Percentiles rank a stretch among this genome's conserved stretches.
Evolutionary conservation across 2,329 filamentous ascomycete genomes (phyloP).

Genomic region (Didymella glomerata): DNA sequence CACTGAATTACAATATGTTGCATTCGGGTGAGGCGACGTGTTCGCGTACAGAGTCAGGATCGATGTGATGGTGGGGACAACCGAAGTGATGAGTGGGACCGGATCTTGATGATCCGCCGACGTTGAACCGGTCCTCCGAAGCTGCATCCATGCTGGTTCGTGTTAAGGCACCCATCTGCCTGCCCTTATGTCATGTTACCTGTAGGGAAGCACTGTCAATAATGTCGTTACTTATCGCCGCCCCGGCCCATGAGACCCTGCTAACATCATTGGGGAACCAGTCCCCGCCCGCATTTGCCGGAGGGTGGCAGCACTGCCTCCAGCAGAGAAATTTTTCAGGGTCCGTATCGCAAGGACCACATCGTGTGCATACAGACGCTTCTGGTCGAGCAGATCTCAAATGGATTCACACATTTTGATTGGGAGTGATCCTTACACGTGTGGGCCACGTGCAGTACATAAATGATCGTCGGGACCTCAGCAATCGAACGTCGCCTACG

Average conservation of each 20-base stretch:
- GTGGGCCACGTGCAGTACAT: conserved; percentile 16
- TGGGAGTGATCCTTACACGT: conserved; percentile 7
- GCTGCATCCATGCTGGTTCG: conserved; percentile 2
- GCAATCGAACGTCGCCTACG: conserved; percentile 7
- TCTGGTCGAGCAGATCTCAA: conserved; percentile 16
- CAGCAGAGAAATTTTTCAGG: conserved; percentile 20
- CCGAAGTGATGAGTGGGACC: conserved; percentile 1
- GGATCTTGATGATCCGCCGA: conserved; percentile 3
- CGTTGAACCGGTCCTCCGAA: conserved; percentile 2
- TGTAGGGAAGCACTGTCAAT: conserved; percentile 7
- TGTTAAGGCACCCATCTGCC: not conserved
- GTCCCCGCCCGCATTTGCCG: conserved; percentile 4
- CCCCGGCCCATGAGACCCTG: not conserved
- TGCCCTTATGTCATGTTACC: conserved; percentile 16
- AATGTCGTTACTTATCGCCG: conserved; percentile 6
- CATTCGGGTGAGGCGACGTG: not conserved
- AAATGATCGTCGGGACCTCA: conserved; percentile 11
- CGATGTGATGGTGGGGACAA: conserved; percentile 3
- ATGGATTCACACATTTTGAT: conserved; percentile 7
- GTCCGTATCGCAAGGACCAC: conserved; percentile 11
- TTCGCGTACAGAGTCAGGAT: not conserved
- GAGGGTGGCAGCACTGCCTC: conserved; percentile 2
- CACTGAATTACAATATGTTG: not conserved
- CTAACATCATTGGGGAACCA: not conserved
- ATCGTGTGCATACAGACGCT: conserved; percentile 4